Conservation (phyloP, 441 rosid genomes). For the Euphorbia schlechtendalii region DNA sequence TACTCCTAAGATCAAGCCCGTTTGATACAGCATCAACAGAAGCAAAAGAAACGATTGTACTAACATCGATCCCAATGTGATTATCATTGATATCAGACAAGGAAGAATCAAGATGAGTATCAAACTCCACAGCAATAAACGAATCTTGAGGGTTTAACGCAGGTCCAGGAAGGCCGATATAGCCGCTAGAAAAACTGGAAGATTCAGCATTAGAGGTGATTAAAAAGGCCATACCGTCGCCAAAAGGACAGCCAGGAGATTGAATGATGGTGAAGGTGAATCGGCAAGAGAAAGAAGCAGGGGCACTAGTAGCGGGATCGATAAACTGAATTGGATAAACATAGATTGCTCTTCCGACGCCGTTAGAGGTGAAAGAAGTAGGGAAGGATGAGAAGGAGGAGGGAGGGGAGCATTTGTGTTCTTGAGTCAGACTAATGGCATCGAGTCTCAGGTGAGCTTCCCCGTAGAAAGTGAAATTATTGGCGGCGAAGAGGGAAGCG, state of each 20-base stretch:
- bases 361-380: slow-evolving; percentile 27
- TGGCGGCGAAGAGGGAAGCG: slow-evolving; percentile 23
- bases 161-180: slow-evolving; percentile 59
- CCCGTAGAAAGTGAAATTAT: slow-evolving; percentile 60
- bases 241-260: slow-evolving; percentile 51
- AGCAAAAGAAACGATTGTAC: slow-evolving; percentile 43
- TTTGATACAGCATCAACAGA: slow-evolving; percentile 40
- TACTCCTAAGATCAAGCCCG: slow-evolving; percentile 58
- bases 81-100: slow-evolving; percentile 56
- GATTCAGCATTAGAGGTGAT: slow-evolving; percentile 68
- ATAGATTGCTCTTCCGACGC: slow-evolving; percentile 60
- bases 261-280: slow-evolving; percentile 62
- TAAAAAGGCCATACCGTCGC: slow-evolving; percentile 76
- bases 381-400: slow-evolving; percentile 10
- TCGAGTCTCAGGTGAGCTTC: slow-evolving; percentile 46
- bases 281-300: slow-evolving; percentile 59
- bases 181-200: slow-evolving; percentile 51
- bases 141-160: slow-evolving; percentile 39
- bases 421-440: slow-evolving; percentile 62
- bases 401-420: slow-evolving; percentile 33
- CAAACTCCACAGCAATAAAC: slow-evolving; percentile 76
- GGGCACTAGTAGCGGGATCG: slow-evolving; percentile 37
- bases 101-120: slow-evolving; percentile 47
- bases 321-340: slow-evolving; percentile 51
- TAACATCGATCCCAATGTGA: slow-evolving; percentile 62